Percentiles rank a stretch among this genome's conserved stretches.
Conservation (phyloP, 345 rosid species). For the Diplotaxis tenuifolia region DNA sequence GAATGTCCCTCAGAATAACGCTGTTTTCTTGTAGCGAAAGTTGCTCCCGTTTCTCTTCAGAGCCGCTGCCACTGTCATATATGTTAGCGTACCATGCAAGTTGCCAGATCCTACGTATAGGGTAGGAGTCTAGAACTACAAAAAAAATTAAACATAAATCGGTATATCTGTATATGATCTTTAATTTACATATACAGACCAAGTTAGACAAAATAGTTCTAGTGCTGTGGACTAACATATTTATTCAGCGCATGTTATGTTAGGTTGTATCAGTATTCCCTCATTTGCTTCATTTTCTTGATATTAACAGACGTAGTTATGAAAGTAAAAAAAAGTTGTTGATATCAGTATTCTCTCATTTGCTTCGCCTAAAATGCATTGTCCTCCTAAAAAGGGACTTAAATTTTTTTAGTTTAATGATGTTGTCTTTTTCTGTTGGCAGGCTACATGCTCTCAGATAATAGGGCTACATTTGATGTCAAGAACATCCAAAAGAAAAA, state of each 20-base stretch:
- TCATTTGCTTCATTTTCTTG: neutral
- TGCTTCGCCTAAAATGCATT: neutral
- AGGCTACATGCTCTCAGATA: constrained; percentile 23
- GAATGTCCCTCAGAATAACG: too few relatives aligned
- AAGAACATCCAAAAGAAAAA: neutral
- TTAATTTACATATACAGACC: neutral
- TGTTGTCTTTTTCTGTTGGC: neutral
- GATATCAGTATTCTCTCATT: too few relatives aligned
- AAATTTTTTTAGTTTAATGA: neutral
- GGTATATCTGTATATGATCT: neutral
- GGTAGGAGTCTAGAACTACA: neutral
- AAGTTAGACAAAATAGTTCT: too few relatives aligned
- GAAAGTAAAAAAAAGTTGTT: neutral
- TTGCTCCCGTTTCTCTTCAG: too few relatives aligned
- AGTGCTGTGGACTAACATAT: too few relatives aligned
- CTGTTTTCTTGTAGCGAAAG: too few relatives aligned
- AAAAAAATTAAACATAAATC: neutral
- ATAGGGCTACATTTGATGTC: constrained; percentile 3
- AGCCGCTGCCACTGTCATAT: too few relatives aligned
- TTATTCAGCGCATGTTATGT: too few relatives aligned
- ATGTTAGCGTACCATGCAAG: neutral
- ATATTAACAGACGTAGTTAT: neutral
- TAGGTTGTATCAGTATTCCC: too few relatives aligned
- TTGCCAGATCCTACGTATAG: neutral
- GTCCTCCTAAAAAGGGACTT: neutral